Evolutionary conservation across 1,284 basidiomycete genomes (phyloP).

Genomic region (Leccinum solheimii): DNA sequence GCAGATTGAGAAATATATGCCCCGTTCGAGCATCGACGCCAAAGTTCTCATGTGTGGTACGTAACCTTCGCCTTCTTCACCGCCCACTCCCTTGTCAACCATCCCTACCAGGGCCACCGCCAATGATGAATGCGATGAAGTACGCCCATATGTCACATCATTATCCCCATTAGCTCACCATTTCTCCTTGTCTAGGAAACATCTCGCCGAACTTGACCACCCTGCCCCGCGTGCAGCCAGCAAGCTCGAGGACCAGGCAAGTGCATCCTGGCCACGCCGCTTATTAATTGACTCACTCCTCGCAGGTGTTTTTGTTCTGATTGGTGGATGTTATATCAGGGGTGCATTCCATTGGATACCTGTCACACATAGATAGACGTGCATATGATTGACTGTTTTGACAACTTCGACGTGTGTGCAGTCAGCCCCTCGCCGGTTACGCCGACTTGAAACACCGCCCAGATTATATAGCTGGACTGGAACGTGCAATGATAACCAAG

Average conservation of each 20-base stretch:
- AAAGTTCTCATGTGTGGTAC: conserved; percentile 86
- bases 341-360: conserved; percentile 8
- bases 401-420: not conserved
- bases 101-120: conserved; percentile 71
- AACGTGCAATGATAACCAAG: not conserved
- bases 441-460: not conserved
- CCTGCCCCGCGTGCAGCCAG: conserved; percentile 87
- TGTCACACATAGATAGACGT: conserved; percentile 3
- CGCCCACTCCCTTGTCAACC: conserved; percentile 3
- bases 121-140: conserved; percentile 98
- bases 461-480: not conserved
- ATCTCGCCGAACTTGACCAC: conserved; percentile 86
- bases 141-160: conserved; percentile 40
- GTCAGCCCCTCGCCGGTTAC: not conserved
- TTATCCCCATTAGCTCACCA: not conserved
- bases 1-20: conserved; percentile 82
- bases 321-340: not conserved
- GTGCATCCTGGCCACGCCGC: conserved; percentile 14
- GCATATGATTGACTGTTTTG: conserved; percentile 9
- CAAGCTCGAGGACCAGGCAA: conserved; percentile 89
- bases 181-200: conserved; percentile 58
- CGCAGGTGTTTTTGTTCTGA: conserved; percentile 68
- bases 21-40: conserved; percentile 62
- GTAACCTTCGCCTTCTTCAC: conserved; percentile 24
- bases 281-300: conserved; percentile 3